A percentile compares a stretch with the other conserved stretches of the same genome.
Conservation (phyloP, 495 filamentous ascomycete genomes). For the Hypoxylon lienhwacheense region DNA sequence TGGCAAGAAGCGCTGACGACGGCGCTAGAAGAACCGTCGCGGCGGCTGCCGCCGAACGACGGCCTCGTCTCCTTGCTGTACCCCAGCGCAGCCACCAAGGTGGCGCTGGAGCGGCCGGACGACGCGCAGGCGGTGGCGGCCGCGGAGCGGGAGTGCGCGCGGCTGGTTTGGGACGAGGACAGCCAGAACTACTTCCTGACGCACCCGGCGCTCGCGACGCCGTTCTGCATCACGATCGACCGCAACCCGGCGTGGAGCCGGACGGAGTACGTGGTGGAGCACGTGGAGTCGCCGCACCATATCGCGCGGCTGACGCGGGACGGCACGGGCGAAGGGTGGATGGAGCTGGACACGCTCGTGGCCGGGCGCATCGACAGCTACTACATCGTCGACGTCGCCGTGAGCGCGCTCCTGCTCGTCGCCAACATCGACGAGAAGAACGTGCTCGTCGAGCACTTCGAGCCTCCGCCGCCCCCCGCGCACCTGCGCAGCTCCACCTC, state of each 20-base stretch:
- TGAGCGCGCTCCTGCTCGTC: conserved; percentile 69
- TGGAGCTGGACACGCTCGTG: conserved; percentile 56
- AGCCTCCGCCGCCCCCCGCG: conserved; percentile 52
- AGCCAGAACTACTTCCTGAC: conserved; percentile 67
- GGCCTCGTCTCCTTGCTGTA: conserved; percentile 75
- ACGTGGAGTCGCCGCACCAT: conserved; percentile 57
- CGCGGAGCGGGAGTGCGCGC: conserved; percentile 71
- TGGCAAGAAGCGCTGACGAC: conserved; percentile 62
- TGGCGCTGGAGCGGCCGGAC: conserved; percentile 68
- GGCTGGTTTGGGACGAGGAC: conserved; percentile 69
- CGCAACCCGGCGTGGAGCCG: conserved; percentile 55
- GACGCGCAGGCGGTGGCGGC: conserved; percentile 62
- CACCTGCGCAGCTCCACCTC: conserved; percentile 26
- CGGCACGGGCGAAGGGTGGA: conserved; percentile 53
- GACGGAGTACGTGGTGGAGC: conserved; percentile 64
- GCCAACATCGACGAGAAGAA: conserved; percentile 62
- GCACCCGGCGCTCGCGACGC: conserved; percentile 66
- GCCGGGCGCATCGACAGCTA: conserved; percentile 59
- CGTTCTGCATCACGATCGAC: conserved; percentile 57
- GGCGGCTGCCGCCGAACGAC: conserved; percentile 62
- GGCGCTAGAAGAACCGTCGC: conserved; percentile 59
- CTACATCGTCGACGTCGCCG: conserved; percentile 74
- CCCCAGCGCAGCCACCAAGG: conserved; percentile 67
- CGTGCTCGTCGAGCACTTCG: conserved; percentile 52
- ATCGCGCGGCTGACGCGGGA: conserved; percentile 55